These are phyloP conservation scores for Metschnikowia lunata DNA, from an alignment of 805 yeast genomes.

Conservation along the genomic window DNA sequence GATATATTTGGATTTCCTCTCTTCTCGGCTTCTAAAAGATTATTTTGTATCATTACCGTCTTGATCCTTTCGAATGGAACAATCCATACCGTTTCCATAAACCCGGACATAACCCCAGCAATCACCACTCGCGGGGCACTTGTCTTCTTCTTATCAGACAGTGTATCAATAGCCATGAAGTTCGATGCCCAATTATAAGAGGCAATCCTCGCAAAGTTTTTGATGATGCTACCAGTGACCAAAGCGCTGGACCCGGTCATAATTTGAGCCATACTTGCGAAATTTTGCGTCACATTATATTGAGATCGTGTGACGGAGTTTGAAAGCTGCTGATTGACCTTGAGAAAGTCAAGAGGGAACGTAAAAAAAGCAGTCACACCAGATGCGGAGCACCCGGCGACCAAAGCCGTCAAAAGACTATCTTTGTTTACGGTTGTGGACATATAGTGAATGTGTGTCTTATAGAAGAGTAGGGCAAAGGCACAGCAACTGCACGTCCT, in stretches of 20 bases:
- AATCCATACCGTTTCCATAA: slow-evolving; percentile 73
- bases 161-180: slow-evolving; percentile 50
- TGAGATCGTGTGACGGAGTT: slow-evolving; percentile 37
- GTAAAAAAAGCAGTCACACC: slow-evolving; percentile 58
- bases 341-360: slow-evolving; percentile 68
- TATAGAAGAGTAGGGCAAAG: too few relatives aligned
- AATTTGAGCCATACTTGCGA: slow-evolving; percentile 31
- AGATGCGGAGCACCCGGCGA: slow-evolving; percentile 61
- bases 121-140: slow-evolving; percentile 77
- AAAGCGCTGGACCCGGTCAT: slow-evolving; percentile 69
- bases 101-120: slow-evolving; percentile 82
- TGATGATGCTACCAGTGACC: slow-evolving; percentile 67
- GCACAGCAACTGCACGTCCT: too few relatives aligned
- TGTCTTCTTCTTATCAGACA: slow-evolving; percentile 48
- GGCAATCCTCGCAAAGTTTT: slow-evolving; percentile 68
- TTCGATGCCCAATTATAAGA: slow-evolving; percentile 72
- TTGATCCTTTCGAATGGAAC: slow-evolving; percentile 90
- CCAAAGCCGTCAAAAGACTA: slow-evolving; percentile 52
- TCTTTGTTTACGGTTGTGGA: slow-evolving; percentile 15
- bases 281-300: slow-evolving; percentile 31
- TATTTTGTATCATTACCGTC: slow-evolving; percentile 73
- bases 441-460: slow-evolving; percentile 2
- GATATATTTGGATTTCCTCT: slow-evolving; percentile 17
- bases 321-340: slow-evolving; percentile 60
- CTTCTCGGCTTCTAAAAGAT: slow-evolving; percentile 26